These are phyloP conservation scores for Danielia reshetovae DNA, from an alignment of 805 yeast genomes.

Conservation along the genomic window DNA sequence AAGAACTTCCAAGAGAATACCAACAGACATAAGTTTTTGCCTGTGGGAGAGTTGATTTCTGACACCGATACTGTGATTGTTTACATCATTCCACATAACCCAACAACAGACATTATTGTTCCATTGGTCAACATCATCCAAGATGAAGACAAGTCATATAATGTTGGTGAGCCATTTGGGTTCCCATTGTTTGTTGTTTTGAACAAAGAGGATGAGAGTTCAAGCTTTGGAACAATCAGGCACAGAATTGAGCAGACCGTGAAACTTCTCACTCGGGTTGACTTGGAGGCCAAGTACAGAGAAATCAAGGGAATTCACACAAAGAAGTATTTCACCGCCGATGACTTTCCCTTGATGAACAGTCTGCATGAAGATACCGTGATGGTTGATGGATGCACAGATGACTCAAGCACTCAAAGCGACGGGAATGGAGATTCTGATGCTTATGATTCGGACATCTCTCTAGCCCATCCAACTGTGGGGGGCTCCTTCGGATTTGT, in stretches of 20 bases:
- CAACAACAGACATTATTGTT: constrained; percentile 39
- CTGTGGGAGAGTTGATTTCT: constrained; percentile 63
- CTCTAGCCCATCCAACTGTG: constrained; percentile 50
- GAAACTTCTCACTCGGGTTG: constrained; percentile 21
- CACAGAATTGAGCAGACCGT: constrained; percentile 43
- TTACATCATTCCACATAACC: constrained; percentile 50
- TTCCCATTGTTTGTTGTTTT: constrained; percentile 71
- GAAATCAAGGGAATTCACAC: constrained; percentile 13
- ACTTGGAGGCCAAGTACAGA: constrained; percentile 20
- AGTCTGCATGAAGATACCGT: constrained; percentile 15
- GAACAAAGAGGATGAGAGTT: constrained; percentile 42
- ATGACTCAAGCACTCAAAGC: constrained; percentile 1
- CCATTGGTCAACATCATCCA: constrained; percentile 54
- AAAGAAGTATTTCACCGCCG: constrained; percentile 16
- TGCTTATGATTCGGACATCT: constrained; percentile 45
- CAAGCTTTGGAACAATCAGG: constrained; percentile 56
- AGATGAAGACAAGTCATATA: constrained; percentile 32
- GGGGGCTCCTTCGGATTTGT: constrained; percentile 48
- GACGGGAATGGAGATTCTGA: constrained; percentile 11
- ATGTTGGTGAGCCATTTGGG: constrained; percentile 54
- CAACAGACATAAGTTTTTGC: constrained; percentile 51
- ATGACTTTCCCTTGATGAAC: constrained; percentile 34
- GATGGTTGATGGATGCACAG: constrained; percentile 12
- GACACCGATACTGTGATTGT: constrained; percentile 62
- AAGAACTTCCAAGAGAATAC: constrained; percentile 62